These are phyloP conservation scores for Sarocladium brachiariae DNA, from an alignment of 2,329 filamentous ascomycete species.

Conservation along the genomic window DNA sequence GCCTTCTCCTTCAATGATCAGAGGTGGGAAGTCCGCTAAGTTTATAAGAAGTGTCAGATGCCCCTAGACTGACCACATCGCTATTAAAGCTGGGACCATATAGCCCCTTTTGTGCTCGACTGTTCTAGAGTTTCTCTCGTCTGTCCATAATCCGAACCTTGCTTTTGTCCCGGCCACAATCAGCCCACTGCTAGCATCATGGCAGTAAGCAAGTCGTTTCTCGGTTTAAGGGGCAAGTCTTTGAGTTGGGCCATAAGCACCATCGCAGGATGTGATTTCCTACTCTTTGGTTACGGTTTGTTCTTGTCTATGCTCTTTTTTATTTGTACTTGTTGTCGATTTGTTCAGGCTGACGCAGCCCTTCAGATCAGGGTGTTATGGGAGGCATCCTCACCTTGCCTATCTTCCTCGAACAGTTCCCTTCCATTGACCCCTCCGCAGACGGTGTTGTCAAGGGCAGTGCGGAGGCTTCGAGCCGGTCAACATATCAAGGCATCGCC, in stretches of 20 bases:
- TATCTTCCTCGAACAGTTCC: conserved; percentile 51
- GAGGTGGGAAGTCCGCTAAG: too few relatives aligned
- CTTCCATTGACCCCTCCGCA: conserved; percentile 35
- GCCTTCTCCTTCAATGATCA: too few relatives aligned
- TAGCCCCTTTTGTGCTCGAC: too few relatives aligned
- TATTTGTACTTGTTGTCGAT: not conserved
- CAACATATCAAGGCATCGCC: conserved; percentile 47
- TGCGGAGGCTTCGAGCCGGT: conserved; percentile 32
- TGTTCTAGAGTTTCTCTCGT: too few relatives aligned
- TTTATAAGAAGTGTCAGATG: too few relatives aligned
- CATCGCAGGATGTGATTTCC: conserved; percentile 67
- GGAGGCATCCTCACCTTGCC: conserved; percentile 65
- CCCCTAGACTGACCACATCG: too few relatives aligned
- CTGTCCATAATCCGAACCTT: not conserved
- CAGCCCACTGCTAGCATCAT: conserved; percentile 16
- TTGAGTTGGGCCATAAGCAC: conserved; percentile 64
- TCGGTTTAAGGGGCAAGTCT: conserved; percentile 57
- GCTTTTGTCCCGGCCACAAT: not conserved
- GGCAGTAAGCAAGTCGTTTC: conserved; percentile 37
- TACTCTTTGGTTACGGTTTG: conserved; percentile 52
- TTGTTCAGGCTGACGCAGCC: conserved; percentile 22
- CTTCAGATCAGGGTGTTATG: conserved; percentile 65
- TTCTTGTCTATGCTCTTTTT: not conserved
- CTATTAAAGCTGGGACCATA: too few relatives aligned
- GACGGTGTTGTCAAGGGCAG: conserved; percentile 29